Base-by-base conservation (phyloP, 805 yeast genomes). In the Priceomyces melissophilus region DNA sequence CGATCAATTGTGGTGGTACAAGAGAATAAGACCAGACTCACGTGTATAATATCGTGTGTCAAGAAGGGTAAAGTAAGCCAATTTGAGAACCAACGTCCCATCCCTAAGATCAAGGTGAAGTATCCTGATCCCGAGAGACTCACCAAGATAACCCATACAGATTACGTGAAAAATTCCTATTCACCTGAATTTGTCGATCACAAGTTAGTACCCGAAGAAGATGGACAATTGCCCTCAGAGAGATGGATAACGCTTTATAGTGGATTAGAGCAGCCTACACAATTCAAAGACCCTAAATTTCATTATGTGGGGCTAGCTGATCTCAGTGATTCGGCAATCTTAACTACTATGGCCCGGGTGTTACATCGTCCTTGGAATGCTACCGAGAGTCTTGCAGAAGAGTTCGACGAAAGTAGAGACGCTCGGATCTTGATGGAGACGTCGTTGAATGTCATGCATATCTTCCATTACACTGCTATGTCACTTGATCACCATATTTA, bases 1-100 rank as follows among this genome's bases (percentile, higher is more conserved):
- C 65, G 81, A 35, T 74, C 76, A 33, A 77, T 86, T 3, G 61
- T 63, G 32, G 80, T 81, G 3, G 64, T 63, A 25, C 93, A 86
- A 58, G 56, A 69, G 16, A 79, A 72, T 10, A 60, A 63, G 27
- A 50, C 79, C 30, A 69, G 77, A 10, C 81, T 74, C 52, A 69
- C 73, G 3, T 76, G 84, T 2, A 65, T 74, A 33, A 67, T 81
- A 10, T 64, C 79, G 4, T 65, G 81, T 44, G 47, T 53, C 14
- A 50, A 44, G 34, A 47, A 45, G 28, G 54, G 53, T 6, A 9
- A 13, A 40, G 45, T 36, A 49, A 43, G 35, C n/a, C 47, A 45
- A 35, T 14, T 45, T 5, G 46, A 48, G 12, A 33, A 52, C 10
- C 44, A 48, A 26, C 48, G 39, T 16, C 44, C 47, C 12, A 51